Evolutionary conservation across 306 rosid genomes (phyloP), one percentile per base, ranked within the genome.

Genomic region (Quillaja saponaria): DNA sequence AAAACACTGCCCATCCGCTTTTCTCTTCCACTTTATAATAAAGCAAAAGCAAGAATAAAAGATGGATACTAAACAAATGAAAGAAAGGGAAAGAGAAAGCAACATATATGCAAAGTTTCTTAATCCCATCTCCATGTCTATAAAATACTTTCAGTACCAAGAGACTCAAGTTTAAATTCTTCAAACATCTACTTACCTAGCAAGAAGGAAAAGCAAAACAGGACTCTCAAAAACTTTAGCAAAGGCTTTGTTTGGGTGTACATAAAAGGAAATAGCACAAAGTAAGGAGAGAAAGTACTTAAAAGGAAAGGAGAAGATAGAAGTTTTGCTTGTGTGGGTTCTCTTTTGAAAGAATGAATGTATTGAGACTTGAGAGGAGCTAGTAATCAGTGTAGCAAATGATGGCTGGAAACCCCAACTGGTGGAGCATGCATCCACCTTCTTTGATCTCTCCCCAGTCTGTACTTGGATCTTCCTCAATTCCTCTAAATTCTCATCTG

Each of bases 321-420:
- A 55, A 18, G n/a, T 34, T 15, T 49, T 47, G 38, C 34, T 0
- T 12, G 21, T 37, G 13, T 67, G 35, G 42, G 67, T 49, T 57
- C 57, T 53, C 56, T 68, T 62, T 55, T 64, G 28, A 66, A 47
- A 66, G 62, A 51, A 40, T 48, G 60, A 46, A 31, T 48, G 60
- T 38, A 31, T 52, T 74, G 74, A 75, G 61, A 63, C 44, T 37
- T 66, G 51, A 5, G 55, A 62, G 61, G 56, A 17, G 42, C 20
- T 15, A 18, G 19, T 60, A 52, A 12, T 46, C 28, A 61, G 70
- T 59, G 67, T 47, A 64, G 73, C 84, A 81, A 80, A 90, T 90
- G 95, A 87, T 90, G 97, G 86, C 87, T 49, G 87, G 89, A 67
- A 85, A 87, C 94, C 96, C 96, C 81, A 90, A 83, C 71, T 87